Evolutionary conservation across 495 filamentous ascomycete species (phyloP), one percentile per base, ranked within the genome.

Genomic region (Penicillium psychrofluorescens): DNA sequence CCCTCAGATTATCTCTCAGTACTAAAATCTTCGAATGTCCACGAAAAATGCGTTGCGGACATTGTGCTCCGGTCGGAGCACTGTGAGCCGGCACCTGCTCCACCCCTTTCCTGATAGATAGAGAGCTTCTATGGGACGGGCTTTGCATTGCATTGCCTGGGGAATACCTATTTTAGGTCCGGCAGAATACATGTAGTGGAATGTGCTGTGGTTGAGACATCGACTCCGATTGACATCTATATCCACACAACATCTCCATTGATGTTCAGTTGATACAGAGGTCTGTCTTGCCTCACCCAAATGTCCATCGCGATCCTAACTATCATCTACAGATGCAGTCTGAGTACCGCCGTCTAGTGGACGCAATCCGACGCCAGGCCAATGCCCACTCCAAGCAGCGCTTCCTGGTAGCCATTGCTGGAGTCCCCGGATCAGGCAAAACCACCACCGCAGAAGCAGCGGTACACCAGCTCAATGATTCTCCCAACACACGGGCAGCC

Each of bases 341-440:
- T 8, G 54, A 64, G 36, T 62, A 64, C 40, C 40, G 34, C 31
- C 51, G 44, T 8, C 36, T 62, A 7, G 54, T 56, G 13, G 47
- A 53, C 8, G 41, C 32, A 7, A 60, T 62, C 42, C 51, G 43
- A 36, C 43, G 38, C 3, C 52, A 56, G 38, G 61, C 61, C 32
- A 38, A 14, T 12, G 31, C 35, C 11, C 54, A 58, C 33, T 16
- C 45, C 6, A 52, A 58, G 27, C 32, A 36, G 8, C 63, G 63
- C 35, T 56, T 55, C 30, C 33, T 70, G 11, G 59, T 73, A 31
- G 69, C 63, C 28, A 62, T 76, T 22, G 70, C 71, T 7, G 71
- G 71, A 8, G 46, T 65, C 4, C 71, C 72, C 6, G 72, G 72
- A 0, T 67, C 67, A 6, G 72, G 72, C 7, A 76, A 75, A 42